Evolutionary conservation across 2,329 filamentous ascomycete species (phyloP), one percentile per base, ranked within the genome.

Genomic region (Aureobasidium sp.): DNA sequence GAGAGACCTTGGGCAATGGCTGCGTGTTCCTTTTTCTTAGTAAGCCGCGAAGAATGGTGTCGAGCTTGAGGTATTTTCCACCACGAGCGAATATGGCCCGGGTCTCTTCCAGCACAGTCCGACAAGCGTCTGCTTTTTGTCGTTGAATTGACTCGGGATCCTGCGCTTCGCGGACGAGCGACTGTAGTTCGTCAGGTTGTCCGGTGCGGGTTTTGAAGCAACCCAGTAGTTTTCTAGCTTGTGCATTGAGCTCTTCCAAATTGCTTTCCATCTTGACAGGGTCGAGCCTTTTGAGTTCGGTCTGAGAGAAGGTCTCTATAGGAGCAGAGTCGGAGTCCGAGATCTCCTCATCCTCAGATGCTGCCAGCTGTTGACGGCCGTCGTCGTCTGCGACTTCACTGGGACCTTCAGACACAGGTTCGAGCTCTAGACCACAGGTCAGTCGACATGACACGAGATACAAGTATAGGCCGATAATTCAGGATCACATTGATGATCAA

Each of bases 211-310:
- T 68, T 10, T 70, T 55, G 9, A 76, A 65, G 29, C 70, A 61
- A 13, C 66, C 62, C 6, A 71, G 63, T 3, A 77, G 48, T 26
- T 65, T 63, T 5, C 70, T 67, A 8, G 71, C 68, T 8, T 69
- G 67, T 9, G 44, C 41, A 15, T 67, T 66, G 4, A 81, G 69
- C 61, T 74, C 72, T 26, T 72, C 71, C 34, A 81, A 65, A 24
- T 72, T 71, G 52, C 74, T 75, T 5, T 78, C 56, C 50, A 81
- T 77, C 41, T 72, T 66, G 36, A 75, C 75, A 4, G 71, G 60
- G 47, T 80, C 75, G 10, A 81, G 68, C 12, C 74, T 70, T 27
- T 73, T 71, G 32, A 77, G 71, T 59, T 79, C 77, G 39, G 75
- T 73, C 63, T 74, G 72, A 6, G 78, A 78, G 61, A 77, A 76